Percentiles rank a stretch among this genome's conserved stretches.
Conservation (phyloP, 2,329 filamentous ascomycete species). For the Exophiala viscosa region DNA sequence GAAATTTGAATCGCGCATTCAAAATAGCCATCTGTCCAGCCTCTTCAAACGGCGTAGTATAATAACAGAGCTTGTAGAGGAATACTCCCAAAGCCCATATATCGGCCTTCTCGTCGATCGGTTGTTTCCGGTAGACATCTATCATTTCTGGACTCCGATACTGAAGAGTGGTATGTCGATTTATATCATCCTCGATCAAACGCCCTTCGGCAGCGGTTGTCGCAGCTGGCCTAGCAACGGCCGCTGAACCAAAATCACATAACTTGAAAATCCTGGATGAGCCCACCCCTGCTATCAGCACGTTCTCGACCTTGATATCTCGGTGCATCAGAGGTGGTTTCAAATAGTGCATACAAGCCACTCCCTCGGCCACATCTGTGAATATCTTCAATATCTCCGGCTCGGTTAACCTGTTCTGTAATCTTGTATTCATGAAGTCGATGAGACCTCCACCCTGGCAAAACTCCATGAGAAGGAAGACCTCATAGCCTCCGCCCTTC, state of each 20-base stretch:
- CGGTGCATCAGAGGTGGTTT: constrained; percentile 89
- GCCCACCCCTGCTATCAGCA: constrained; percentile 72
- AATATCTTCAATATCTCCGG: constrained; percentile 98
- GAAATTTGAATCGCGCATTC: constrained; percentile 91
- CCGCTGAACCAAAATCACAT: constrained; percentile 95
- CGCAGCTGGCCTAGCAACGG: constrained; percentile 76
- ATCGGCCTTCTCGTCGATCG: constrained; percentile 97
- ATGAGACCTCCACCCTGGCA: constrained; percentile 93
- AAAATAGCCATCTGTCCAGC: constrained; percentile 96
- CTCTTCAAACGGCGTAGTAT: constrained; percentile 97
- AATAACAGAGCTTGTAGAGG: constrained; percentile 97
- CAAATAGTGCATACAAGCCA: constrained; percentile 98
- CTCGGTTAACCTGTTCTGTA: constrained; percentile 94
- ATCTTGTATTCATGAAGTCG: constrained; percentile 98
- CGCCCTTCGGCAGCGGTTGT: constrained; percentile 84
- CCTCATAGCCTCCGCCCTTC: constrained; percentile 89
- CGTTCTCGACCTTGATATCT: constrained; percentile 96
- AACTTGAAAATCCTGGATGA: constrained; percentile 81
- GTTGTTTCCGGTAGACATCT: constrained; percentile 92
- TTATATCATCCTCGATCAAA: constrained; percentile 91
- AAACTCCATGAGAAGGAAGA: constrained; percentile 97
- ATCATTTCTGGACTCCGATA: constrained; percentile 99
- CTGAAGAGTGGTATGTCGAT: constrained; percentile 94
- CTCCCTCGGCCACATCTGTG: constrained; percentile 88
- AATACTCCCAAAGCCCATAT: constrained; percentile 96